Conservation (phyloP, 345 rosid genomes). For the Alliaria petiolata region DNA sequence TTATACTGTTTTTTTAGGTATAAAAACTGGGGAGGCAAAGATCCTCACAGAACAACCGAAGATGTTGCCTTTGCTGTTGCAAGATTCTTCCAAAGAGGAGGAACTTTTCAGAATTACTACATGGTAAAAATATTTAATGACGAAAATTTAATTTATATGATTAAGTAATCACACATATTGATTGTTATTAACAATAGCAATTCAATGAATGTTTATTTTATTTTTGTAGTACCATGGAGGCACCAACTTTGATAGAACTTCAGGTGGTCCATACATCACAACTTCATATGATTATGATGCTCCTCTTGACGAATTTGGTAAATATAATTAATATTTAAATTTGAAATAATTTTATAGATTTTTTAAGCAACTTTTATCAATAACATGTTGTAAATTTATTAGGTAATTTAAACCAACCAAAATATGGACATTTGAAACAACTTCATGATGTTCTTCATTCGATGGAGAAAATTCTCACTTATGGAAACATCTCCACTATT, state of each 20-base stretch:
- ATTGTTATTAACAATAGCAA: background rate
- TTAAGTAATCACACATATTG: background rate
- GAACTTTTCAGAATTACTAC: constrained; percentile 57
- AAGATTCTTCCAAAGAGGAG: constrained; percentile 50
- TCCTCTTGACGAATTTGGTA: constrained; percentile 59
- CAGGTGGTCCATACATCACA: constrained; percentile 67
- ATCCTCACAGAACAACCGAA: constrained; percentile 51
- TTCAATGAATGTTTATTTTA: background rate
- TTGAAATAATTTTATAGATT: background rate
- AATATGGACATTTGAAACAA: constrained; percentile 68
- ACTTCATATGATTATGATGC: constrained; percentile 63
- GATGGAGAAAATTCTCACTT: constrained; percentile 50
- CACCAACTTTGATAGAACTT: constrained; percentile 55
- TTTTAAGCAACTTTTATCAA: background rate
- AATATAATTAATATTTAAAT: background rate
- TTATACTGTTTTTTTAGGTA: constrained; percentile 34
- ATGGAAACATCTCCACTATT: constrained; percentile 38
- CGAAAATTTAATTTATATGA: background rate
- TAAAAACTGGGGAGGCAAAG: constrained; percentile 47
- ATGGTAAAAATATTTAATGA: too few relatives aligned
- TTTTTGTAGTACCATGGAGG: constrained; percentile 61
- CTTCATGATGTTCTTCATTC: constrained; percentile 52
- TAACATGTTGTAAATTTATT: background rate
- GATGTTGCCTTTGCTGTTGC: constrained; percentile 62
- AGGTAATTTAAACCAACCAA: constrained; percentile 75